phyloP scores from a whole-genome alignment of 345 rosid genomes.

The Rhizophora apiculata region DNA sequence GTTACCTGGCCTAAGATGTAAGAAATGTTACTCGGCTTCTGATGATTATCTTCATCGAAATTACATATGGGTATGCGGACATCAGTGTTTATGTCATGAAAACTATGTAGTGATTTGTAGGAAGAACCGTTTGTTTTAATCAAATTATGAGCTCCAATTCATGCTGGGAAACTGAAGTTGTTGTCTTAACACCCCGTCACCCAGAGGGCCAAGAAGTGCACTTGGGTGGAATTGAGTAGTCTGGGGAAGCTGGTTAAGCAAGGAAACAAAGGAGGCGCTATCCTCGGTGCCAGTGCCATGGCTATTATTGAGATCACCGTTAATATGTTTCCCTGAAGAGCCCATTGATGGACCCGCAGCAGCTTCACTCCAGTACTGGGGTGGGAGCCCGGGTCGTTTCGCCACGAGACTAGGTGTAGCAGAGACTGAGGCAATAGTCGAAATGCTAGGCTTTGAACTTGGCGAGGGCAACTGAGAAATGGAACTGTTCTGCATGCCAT shows the following conservation, averaged over 20 bases:
- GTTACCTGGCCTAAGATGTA: no score
- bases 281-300: slow-evolving; percentile 26
- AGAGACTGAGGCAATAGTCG: slow-evolving; percentile 9
- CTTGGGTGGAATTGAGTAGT: slow-evolving; percentile 43
- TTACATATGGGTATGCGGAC: no score
- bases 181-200: slow-evolving; percentile 55
- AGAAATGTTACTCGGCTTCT: no score
- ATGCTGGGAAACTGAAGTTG: slow-evolving; percentile 53
- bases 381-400: slow-evolving; percentile 12
- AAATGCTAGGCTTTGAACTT: slow-evolving; percentile 21
- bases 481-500: slow-evolving; percentile 21
- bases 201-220: slow-evolving; percentile 34
- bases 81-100: no score
- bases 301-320: slow-evolving; percentile 48
- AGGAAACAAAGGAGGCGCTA: slow-evolving; percentile 51
- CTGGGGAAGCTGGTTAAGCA: slow-evolving; percentile 60
- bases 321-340: slow-evolving; percentile 47
- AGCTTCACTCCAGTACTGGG: slow-evolving; percentile 37
- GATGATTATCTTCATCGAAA: no score
- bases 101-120: no score
- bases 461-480: slow-evolving; percentile 24
- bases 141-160: slow-evolving; percentile 31
- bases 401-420: neutral
- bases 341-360: slow-evolving; percentile 20
- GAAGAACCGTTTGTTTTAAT: neutral